A percentile compares a stretch with the other conserved stretches of the same genome.
Evolutionary conservation across 345 rosid genomes (phyloP).

Genomic region (Populus nigra): DNA sequence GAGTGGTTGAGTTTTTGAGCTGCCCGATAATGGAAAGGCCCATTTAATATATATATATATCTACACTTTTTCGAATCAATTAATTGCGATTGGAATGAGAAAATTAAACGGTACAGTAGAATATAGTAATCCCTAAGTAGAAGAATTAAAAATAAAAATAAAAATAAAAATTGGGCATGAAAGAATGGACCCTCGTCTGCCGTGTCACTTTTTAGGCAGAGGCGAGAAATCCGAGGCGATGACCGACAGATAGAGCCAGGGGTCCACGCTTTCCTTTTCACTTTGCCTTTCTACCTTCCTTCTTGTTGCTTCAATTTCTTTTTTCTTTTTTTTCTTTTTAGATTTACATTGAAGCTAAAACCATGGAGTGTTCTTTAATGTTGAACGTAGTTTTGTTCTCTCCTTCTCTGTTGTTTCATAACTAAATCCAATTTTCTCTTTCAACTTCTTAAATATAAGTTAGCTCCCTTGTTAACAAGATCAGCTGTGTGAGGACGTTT

Average conservation of each 20-base stretch:
- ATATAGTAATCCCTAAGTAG: not conserved
- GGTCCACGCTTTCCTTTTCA: slow-evolving; percentile 42
- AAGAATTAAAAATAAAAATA: not conserved
- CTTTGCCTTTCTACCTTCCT: slow-evolving; percentile 16
- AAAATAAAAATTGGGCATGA: slow-evolving; percentile 7
- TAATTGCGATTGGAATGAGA: not conserved
- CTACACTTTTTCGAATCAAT: slow-evolving; percentile 16
- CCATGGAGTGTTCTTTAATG: too few relatives aligned
- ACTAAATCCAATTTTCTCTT: too few relatives aligned
- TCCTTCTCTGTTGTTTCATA: too few relatives aligned
- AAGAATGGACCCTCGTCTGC: slow-evolving; percentile 44
- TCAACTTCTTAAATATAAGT: too few relatives aligned
- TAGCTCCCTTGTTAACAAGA: too few relatives aligned
- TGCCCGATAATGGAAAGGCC: slow-evolving; percentile 33
- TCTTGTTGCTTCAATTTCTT: not conserved
- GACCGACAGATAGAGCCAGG: slow-evolving; percentile 49
- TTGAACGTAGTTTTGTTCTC: too few relatives aligned
- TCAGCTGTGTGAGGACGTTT: too few relatives aligned
- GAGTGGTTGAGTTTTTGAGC: slow-evolving; percentile 83
- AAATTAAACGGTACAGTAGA: not conserved
- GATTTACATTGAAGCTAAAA: too few relatives aligned
- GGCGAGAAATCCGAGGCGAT: slow-evolving; percentile 50
- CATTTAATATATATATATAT: slow-evolving; percentile 41
- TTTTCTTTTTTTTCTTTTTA: not conserved
- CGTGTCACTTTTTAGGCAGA: slow-evolving; percentile 45